These are phyloP conservation scores for Caryopteris hybrid DNA, from an alignment of 305 asterid species.

Conservation along the genomic window DNA sequence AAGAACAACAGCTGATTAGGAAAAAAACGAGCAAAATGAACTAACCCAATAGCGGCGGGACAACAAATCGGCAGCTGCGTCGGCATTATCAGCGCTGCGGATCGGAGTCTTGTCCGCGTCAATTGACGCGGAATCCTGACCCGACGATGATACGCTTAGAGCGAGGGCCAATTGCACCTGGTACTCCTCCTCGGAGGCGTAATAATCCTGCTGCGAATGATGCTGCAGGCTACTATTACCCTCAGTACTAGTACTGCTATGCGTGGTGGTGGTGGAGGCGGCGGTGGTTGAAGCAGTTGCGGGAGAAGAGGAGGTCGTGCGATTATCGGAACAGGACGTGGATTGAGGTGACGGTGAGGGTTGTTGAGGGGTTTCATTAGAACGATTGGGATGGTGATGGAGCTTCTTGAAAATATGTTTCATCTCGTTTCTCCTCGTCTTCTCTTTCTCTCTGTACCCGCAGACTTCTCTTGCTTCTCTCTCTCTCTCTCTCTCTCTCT, in stretches of 20 bases:
- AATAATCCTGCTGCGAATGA: conserved; percentile 66
- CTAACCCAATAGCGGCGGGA: conserved; percentile 93
- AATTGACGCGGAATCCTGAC: conserved; percentile 38
- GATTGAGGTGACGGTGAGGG: conserved; percentile 29
- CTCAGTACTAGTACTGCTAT: conserved; percentile 10
- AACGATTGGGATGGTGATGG: conserved; percentile 60
- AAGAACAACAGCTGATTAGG: neutral
- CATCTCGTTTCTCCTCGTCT: conserved; percentile 26
- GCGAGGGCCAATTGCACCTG: conserved; percentile 93
- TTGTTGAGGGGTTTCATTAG: conserved; percentile 45
- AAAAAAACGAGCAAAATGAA: conserved; percentile 17
- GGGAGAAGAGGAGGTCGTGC: conserved; percentile 33
- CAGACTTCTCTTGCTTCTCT: neutral
- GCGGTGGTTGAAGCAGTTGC: conserved; percentile 14
- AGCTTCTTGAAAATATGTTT: conserved; percentile 70
- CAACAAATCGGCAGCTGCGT: conserved; percentile 69
- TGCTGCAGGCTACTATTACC: conserved; percentile 34
- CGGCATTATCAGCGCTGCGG: conserved; percentile 41
- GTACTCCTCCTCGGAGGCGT: conserved; percentile 88
- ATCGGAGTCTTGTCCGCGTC: conserved; percentile 43
- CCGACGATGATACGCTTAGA: conserved; percentile 83
- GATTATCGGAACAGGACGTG: conserved; percentile 28
- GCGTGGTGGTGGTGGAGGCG: conserved; percentile 15
- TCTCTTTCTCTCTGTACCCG: conserved; percentile 12
- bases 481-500: neutral